Base-by-base conservation (phyloP, 805 yeast species). In the Scheffersomyces stipitis region DNA sequence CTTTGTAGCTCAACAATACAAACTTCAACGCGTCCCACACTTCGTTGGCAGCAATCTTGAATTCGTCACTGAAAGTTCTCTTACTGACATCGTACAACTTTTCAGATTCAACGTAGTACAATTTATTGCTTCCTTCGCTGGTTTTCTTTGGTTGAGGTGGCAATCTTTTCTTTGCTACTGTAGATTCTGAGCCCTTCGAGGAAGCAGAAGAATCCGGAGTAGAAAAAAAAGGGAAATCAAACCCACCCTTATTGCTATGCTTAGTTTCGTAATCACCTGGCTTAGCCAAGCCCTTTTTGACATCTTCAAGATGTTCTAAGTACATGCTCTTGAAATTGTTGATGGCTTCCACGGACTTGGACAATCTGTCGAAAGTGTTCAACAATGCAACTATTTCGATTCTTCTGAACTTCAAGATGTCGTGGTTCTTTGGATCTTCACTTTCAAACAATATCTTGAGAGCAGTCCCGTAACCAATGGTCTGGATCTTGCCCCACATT, bases 401-500 rank as follows among this genome's bases (percentile, higher is more conserved):
- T 49, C 88, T 76, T 28, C 86, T 74, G 54, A 86, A 73, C 38
- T 72, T 75, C 41, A 80, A 71, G 30, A 84, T 75, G 18, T 75
- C 76, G 31, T 69, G 62, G 31, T 72, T 72, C 34, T 69, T 70
- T 16, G 77, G 74, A 41, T 72, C 73, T 36, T 69, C 74, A 28
- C 80, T 76, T 58, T 91, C 98, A 58, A 93, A 88, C 41, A 93
- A 68, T 16, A 91, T 76, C 60, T 93, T 93, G 54, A 93, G 75
- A 1, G 96, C 95, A 6, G 99, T 93, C 14, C 97, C 99, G 60
- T 93, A 93, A 15, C 99, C 99, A 12, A 93, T 87, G 2, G 96
- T 88, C 67, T 93, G 99, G 20, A 93, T 78, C 62, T 93, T 93
- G 7, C 99, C 99, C 99, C 99, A 93, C 63, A 93, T 71, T 53